These are phyloP conservation scores for Sicyos edulis DNA, from an alignment of 306 rosid species.

Conservation along the genomic window DNA sequence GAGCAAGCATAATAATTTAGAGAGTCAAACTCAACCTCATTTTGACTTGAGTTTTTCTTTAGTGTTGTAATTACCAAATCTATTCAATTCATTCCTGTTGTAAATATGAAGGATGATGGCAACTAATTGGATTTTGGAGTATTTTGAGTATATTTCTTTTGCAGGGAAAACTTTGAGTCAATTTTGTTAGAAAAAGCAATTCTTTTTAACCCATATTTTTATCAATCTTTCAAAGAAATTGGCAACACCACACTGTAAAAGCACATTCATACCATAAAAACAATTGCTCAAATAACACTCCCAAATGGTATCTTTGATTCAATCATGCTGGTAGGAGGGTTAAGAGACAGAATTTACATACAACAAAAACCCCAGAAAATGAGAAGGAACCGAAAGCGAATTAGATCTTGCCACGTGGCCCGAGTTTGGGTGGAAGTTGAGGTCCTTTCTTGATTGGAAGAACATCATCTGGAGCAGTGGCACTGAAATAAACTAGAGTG, in stretches of 20 bases:
- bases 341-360: conserved; percentile 31
- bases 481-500: conserved; percentile 68
- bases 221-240: not conserved
- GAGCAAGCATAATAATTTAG: conserved; percentile 20
- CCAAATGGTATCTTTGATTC: conserved; percentile 26
- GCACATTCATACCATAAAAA: conserved; percentile 10
- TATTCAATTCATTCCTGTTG: conserved; percentile 42
- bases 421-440: conserved; percentile 84
- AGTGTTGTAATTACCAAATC: conserved; percentile 33
- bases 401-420: conserved; percentile 96
- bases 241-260: conserved; percentile 9
- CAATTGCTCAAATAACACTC: not conserved
- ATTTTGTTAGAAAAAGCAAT: no score
- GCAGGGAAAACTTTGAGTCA: not conserved
- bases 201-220: no score
- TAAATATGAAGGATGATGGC: conserved; percentile 40
- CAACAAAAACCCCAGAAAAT: no score
- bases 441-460: conserved; percentile 96
- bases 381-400: no score
- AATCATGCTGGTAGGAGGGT: conserved; percentile 44
- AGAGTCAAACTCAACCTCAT: conserved; percentile 25
- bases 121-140: conserved; percentile 26
- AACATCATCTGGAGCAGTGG: conserved; percentile 74
- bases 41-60: conserved; percentile 21
- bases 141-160: conserved; percentile 22